These are phyloP conservation scores for Zymoseptoria passerinii DNA, from an alignment of 2,329 filamentous ascomycete species.

Conservation along the genomic window DNA sequence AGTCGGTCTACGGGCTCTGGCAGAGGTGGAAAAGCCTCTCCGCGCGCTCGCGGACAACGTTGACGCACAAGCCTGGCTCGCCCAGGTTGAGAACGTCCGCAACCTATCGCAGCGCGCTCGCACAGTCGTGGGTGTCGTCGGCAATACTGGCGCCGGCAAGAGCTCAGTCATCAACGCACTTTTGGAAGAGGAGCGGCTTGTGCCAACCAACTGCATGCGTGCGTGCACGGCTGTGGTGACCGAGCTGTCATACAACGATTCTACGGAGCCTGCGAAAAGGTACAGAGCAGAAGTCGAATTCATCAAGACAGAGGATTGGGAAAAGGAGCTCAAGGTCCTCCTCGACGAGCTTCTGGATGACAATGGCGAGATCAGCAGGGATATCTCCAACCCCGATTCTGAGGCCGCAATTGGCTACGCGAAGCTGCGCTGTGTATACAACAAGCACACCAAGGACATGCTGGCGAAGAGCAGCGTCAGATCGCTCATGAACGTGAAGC, in stretches of 20 bases:
- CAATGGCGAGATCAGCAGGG: conserved; percentile 32
- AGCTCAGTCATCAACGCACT: conserved; percentile 56
- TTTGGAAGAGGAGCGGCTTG: conserved; percentile 51
- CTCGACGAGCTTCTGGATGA: conserved; percentile 41
- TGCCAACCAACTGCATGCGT: conserved; percentile 50
- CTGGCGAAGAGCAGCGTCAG: conserved; percentile 30
- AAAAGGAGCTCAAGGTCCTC: conserved; percentile 43
- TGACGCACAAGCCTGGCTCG: conserved; percentile 35
- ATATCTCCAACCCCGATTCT: conserved; percentile 36
- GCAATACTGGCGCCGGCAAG: conserved; percentile 55
- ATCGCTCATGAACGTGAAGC: conserved; percentile 35
- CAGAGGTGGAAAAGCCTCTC: conserved; percentile 29
- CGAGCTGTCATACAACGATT: conserved; percentile 50
- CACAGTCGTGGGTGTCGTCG: conserved; percentile 51
- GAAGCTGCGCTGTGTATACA: no score
- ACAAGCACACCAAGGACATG: conserved; percentile 36
- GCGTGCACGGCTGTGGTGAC: conserved; percentile 56
- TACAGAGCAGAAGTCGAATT: conserved; percentile 54
- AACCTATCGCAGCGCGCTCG: conserved; percentile 34
- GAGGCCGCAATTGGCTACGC: no score
- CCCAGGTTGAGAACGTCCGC: conserved; percentile 36
- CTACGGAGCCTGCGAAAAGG: conserved; percentile 28
- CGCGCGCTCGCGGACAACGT: conserved; percentile 14
- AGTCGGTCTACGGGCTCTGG: conserved; percentile 31
- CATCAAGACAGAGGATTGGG: conserved; percentile 46